Evolutionary conservation across 1,284 basidiomycete species (phyloP).

Genomic region (Coniferiporia weirii): DNA sequence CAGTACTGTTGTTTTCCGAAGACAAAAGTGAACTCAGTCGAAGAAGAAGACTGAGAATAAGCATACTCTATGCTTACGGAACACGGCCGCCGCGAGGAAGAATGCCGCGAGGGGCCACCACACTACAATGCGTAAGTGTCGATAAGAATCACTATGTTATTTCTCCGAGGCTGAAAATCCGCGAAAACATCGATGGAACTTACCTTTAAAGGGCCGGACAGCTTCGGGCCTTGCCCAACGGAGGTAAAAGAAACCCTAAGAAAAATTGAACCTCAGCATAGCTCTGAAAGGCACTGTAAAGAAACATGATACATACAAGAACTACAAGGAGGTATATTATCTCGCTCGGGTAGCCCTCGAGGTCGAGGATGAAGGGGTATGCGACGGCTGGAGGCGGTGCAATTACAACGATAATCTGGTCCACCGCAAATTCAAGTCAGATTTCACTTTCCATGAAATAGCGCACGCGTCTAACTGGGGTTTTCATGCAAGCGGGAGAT

Average conservation of each 20-base stretch:
- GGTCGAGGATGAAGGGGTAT: slow-evolving; percentile 51
- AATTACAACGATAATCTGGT: slow-evolving; percentile 44
- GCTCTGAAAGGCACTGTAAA: background rate
- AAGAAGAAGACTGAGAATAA: background rate
- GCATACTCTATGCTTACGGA: slow-evolving; percentile 35
- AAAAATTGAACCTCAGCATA: background rate
- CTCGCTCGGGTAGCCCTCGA: slow-evolving; percentile 52
- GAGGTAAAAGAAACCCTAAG: slow-evolving; percentile 52
- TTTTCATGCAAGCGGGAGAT: background rate
- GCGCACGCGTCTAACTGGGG: background rate
- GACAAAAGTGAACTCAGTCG: background rate
- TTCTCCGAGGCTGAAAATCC: background rate
- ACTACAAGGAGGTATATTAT: slow-evolving; percentile 55
- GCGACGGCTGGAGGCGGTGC: slow-evolving; percentile 40
- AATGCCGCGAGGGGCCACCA: slow-evolving; percentile 55
- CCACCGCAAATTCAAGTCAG: background rate
- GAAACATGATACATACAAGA: slow-evolving; percentile 30
- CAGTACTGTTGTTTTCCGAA: slow-evolving; percentile 34
- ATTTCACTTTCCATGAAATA: too few species aligned
- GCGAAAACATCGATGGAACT: background rate
- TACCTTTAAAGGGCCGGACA: slow-evolving; percentile 51
- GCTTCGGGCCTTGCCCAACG: slow-evolving; percentile 44
- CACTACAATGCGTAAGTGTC: slow-evolving; percentile 28
- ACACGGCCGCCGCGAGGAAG: slow-evolving; percentile 47
- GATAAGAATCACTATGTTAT: background rate